A percentile compares a stretch with the other conserved stretches of the same genome.
phyloP scores from a whole-genome alignment of 2,329 filamentous ascomycete species.

The Talaromyces sp. region DNA sequence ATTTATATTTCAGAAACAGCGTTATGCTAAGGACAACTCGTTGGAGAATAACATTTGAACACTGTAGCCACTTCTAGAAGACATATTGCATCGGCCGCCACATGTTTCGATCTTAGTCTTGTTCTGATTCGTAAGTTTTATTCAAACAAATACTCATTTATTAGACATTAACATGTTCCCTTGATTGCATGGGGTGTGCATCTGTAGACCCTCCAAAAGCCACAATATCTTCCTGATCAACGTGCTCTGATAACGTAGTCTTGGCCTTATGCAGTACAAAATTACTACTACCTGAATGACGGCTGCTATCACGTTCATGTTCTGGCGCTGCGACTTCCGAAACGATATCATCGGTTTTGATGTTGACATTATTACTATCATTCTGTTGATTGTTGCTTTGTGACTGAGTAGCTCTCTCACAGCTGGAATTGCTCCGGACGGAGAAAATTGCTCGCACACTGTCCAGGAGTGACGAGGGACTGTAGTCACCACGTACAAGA shows the following conservation, averaged over 20 bases:
- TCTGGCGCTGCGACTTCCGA: background rate
- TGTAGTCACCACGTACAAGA: background rate
- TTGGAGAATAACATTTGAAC: no score
- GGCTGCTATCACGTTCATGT: background rate
- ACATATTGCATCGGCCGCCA: no score
- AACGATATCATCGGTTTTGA: background rate
- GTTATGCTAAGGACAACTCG: no score
- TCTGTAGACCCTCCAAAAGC: background rate
- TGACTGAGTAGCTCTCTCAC: background rate
- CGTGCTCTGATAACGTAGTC: background rate
- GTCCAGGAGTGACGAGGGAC: background rate
- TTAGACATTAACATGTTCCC: background rate
- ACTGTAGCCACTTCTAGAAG: no score
- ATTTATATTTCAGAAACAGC: no score
- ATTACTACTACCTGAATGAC: background rate
- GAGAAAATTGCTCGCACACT: conserved; percentile 2
- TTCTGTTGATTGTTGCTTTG: background rate
- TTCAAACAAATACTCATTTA: background rate
- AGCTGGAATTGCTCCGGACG: background rate
- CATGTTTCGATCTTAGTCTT: background rate
- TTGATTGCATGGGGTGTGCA: background rate
- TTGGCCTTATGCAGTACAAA: background rate
- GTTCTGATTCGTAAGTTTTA: background rate
- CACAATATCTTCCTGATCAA: background rate
- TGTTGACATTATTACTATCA: background rate